These are phyloP conservation scores for Podospora australis DNA, from an alignment of 495 filamentous ascomycete genomes.

Conservation along the genomic window DNA sequence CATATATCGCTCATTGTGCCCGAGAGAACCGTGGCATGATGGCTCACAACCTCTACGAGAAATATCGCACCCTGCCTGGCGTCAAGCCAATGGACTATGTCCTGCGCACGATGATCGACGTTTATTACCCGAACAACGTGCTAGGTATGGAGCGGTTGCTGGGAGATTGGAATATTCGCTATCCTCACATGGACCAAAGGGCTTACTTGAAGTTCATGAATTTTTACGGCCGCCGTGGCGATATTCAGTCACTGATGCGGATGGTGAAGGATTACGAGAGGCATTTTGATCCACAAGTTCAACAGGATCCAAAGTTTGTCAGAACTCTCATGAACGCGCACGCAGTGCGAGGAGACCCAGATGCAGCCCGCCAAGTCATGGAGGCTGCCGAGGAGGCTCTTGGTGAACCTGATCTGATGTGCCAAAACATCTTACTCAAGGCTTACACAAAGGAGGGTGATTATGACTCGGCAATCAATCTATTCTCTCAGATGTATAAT, in stretches of 20 bases:
- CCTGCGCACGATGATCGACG: constrained; percentile 20
- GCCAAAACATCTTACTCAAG: constrained; percentile 74
- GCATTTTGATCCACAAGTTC: constrained; percentile 29
- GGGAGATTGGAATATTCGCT: constrained; percentile 45
- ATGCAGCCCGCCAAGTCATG: constrained; percentile 53
- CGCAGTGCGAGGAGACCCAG: constrained; percentile 55
- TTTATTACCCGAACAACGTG: constrained; percentile 31
- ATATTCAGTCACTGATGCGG: constrained; percentile 42
- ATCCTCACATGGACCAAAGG: constrained; percentile 29
- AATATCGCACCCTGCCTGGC: constrained; percentile 30
- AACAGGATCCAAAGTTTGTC: constrained; percentile 27
- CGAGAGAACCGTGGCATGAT: constrained; percentile 14
- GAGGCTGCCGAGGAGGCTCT: constrained; percentile 48
- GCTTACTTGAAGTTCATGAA: constrained; percentile 45
- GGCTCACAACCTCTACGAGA: constrained; percentile 26
- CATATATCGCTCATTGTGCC: constrained; percentile 18
- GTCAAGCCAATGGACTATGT: constrained; percentile 3
- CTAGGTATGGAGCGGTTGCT: constrained; percentile 46
- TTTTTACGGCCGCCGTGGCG: constrained; percentile 49
- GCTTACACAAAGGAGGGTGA: constrained; percentile 61
- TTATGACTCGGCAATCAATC: constrained; percentile 52
- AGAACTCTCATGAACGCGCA: constrained; percentile 57
- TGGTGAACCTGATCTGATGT: constrained; percentile 44
- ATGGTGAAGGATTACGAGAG: constrained; percentile 50
- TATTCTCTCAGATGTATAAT: constrained; percentile 51